Percentiles rank a stretch among this genome's conserved stretches.
Conservation (phyloP, 2,329 filamentous ascomycete species). For the Apiospora marii region DNA sequence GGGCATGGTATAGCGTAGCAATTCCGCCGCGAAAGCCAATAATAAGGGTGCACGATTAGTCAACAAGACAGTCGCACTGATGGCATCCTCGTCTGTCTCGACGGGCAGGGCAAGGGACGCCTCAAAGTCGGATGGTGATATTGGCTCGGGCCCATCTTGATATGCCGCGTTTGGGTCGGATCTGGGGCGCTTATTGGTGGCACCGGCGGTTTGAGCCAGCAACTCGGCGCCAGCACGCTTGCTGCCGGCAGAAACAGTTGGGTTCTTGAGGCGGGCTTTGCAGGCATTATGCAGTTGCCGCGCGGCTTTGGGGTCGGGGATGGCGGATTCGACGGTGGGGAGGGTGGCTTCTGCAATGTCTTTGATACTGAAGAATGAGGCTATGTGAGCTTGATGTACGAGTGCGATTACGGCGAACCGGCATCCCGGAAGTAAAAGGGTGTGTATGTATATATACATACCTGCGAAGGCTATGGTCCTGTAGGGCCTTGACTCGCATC, state of each 20-base stretch:
- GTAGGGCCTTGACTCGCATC: slow-evolving; percentile 64
- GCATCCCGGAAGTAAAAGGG: slow-evolving; percentile 33
- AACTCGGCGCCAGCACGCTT: slow-evolving; percentile 45
- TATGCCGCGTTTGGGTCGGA: slow-evolving; percentile 36
- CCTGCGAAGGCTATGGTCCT: slow-evolving; percentile 63
- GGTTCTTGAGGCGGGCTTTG: slow-evolving; percentile 58
- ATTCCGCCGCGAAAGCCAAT: slow-evolving; percentile 77
- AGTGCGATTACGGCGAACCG: background rate
- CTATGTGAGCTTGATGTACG: background rate
- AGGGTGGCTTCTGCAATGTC: slow-evolving; percentile 61
- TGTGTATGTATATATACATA: slow-evolving; percentile 47
- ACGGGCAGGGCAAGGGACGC: slow-evolving; percentile 67
- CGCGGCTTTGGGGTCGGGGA: slow-evolving; percentile 58
- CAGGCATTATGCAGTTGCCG: slow-evolving; percentile 61
- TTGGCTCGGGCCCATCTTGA: slow-evolving; percentile 41
- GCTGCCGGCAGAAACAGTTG: slow-evolving; percentile 30
- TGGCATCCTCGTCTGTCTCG: slow-evolving; percentile 62
- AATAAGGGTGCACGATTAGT: slow-evolving; percentile 86
- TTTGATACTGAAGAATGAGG: slow-evolving; percentile 53
- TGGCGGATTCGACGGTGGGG: slow-evolving; percentile 52
- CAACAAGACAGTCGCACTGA: slow-evolving; percentile 65
- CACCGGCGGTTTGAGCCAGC: slow-evolving; percentile 25
- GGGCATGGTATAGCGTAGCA: slow-evolving; percentile 83
- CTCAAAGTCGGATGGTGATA: slow-evolving; percentile 67
- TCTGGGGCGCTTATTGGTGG: slow-evolving; percentile 45